phyloP scores from a whole-genome alignment of 768 basidiomycete species.

The Agrocybe pediades region DNA sequence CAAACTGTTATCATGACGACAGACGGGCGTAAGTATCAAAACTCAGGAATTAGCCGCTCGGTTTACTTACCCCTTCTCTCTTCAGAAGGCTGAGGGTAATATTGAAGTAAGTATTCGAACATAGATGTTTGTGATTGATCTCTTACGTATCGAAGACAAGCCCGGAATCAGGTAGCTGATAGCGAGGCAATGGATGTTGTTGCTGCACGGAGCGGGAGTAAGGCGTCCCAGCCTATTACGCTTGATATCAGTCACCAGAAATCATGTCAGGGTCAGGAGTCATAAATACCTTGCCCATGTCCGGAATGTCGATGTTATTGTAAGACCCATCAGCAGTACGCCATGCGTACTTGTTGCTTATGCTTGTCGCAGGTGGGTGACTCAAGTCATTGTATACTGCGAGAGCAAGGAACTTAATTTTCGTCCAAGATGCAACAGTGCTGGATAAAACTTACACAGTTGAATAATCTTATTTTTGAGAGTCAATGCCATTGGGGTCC shows the following conservation, averaged over 20 bases:
- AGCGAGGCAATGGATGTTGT: conserved; percentile 58
- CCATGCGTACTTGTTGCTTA: conserved; percentile 65
- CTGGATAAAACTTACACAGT: conserved; percentile 47
- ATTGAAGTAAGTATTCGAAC: conserved; percentile 1
- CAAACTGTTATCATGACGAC: conserved; percentile 50
- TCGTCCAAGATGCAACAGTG: background rate
- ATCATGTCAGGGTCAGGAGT: background rate
- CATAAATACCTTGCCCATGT: conserved; percentile 60
- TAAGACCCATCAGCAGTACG: conserved; percentile 75
- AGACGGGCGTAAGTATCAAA: conserved; percentile 8
- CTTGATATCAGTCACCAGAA: background rate
- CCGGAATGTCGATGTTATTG: conserved; percentile 72
- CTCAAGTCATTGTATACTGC: conserved; percentile 81
- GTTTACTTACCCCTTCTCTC: conserved; percentile 57
- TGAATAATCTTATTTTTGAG: conserved; percentile 52
- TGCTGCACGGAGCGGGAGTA: conserved; percentile 87
- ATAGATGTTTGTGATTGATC: background rate
- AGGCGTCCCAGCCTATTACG: conserved; percentile 58
- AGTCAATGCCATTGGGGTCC: conserved; percentile 31
- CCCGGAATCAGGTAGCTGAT: conserved; percentile 78
- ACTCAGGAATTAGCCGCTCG: background rate
- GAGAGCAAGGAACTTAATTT: background rate
- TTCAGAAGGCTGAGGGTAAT: conserved; percentile 55
- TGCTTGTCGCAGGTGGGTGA: conserved; percentile 73
- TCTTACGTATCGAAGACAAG: conserved; percentile 76